Evolutionary conservation across 805 yeast species (phyloP), one percentile per base, ranked within the genome.

Genomic region (Myxozyma neotropica): DNA sequence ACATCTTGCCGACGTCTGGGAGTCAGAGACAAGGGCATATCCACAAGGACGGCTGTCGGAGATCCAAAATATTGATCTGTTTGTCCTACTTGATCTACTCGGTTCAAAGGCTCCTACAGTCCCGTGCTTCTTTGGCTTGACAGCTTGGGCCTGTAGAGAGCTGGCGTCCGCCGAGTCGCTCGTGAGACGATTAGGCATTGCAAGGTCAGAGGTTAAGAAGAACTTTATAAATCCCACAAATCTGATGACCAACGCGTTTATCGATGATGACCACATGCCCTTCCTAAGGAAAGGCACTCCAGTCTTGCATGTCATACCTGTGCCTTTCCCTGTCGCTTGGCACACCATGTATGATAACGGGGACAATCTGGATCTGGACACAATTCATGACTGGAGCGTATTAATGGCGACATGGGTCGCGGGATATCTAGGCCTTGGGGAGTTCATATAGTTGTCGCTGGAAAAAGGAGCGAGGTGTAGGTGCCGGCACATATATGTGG

Each of bases 191-290:
- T n/a, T 57, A 26, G 67, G 66, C 15, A 35, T 65, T 15, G 36
- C 68, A 15, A 45, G 43, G 31, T 29, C 59, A 4, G 35, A 29
- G 12, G 31, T 17, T 31, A 26, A 49, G 44, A 35, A 19, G n/a
- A 21, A 29, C 15, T 57, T 51, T 35, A 29, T 58, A 10, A 52
- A 44, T 15, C 51, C 56, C n/a, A 48, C 52, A 21, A 31, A 50
- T 21, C 21, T 56, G 31, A n/a, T 50, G 43, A 23, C 55, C n/a
- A 53, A 45, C 48, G 57, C 57, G 15, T 35, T 43, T 31, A 67
- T 77, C 12, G 78, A 72, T 21, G 87, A 83, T 68, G 87, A 83
- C 61, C 87, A 83, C 64, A 63, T 79, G 1, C 87, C 86, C 0
- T 83, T 80, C 67, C 67, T 76, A 39, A 67, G 70, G 13, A 69